phyloP scores from a whole-genome alignment of 1,284 basidiomycete species.

The Naganishia liquefaciens region DNA sequence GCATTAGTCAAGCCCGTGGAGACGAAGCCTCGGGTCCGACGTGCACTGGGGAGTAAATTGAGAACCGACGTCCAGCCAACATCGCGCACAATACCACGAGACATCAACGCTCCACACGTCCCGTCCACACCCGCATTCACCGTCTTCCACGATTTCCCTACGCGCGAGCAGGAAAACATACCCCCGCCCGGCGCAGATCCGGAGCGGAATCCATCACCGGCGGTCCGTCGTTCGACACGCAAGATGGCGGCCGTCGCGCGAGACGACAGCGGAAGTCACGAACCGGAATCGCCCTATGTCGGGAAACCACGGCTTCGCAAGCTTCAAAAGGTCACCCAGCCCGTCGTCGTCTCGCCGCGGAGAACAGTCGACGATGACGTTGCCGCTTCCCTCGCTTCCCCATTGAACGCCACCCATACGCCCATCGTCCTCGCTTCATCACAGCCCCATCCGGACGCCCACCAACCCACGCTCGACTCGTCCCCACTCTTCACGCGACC shows the following conservation, averaged over 20 bases:
- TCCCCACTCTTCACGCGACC: conserved; percentile 5
- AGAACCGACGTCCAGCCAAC: not conserved
- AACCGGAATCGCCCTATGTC: conserved; percentile 11
- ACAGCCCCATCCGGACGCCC: not conserved
- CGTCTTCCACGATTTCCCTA: not conserved
- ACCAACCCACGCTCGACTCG: not conserved
- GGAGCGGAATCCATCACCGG: not conserved
- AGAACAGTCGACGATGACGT: too few species aligned
- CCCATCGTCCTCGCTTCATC: conserved; percentile 10
- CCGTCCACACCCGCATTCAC: not conserved
- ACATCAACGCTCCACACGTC: not conserved
- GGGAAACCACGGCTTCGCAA: conserved; percentile 13
- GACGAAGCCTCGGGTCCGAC: not conserved
- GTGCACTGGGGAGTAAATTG: not conserved
- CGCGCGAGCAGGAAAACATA: conserved; percentile 25
- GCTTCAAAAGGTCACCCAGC: conserved; percentile 4
- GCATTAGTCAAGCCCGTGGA: not conserved
- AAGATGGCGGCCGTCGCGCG: not conserved
- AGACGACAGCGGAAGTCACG: conserved; percentile 2
- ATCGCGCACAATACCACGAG: not conserved
- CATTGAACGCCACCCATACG: not conserved
- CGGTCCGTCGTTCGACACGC: not conserved
- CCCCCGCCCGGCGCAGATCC: conserved; percentile 20
- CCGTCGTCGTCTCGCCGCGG: not conserved
- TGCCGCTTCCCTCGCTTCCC: too few species aligned